Base-by-base conservation (phyloP, 345 rosid species). In the Eucalyptus erythrocorys region DNA sequence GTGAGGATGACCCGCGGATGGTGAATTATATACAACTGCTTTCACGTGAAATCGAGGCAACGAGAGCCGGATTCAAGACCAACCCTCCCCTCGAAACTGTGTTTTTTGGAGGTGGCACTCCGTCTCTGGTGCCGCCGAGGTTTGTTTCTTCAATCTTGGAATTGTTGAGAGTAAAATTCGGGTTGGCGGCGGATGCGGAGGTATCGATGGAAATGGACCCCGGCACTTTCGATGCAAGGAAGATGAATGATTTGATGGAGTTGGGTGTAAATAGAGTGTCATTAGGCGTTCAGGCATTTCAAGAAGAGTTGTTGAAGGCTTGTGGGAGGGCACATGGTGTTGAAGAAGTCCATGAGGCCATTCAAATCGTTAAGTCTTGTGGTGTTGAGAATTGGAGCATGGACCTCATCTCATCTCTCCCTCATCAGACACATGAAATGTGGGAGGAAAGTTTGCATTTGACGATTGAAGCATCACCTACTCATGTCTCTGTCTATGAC, bases 121-220 rank as follows among this genome's bases (percentile, higher is more conserved):
- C 99, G 84, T 97, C 99, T 55, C 93, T 98, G 84, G 99, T 98
- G 91, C 95, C 99, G 5, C 95, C 99, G 1, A 91, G 89, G 90
- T 91, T 96, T 51, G 96, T 97, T 87, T 93, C 94, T 32, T 93
- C 95, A 40, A 86, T 97, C 89, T 89, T 98, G 57, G 95, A 94
- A 55, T 90, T 95, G 42, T 71, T 98, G 91, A 92, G 92, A 81
- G 92, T 10, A 85, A 93, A 93, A 76, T 95, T 95, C 85, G 99
- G 99, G 89, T 85, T 96, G 91, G 90, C 90, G 88, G 87, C 88
- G 15, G 93, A 90, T 89, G 97, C 92, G 37, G 99, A 98, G 93
- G 92, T 98, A 92, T 95, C 99, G 2, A 96, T 96, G 97, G 99
- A 98, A 93, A 95, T 98, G 99, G 98, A 96, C 90, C 99, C 99